Evolutionary conservation across 768 basidiomycete species (phyloP), one percentile per base, ranked within the genome.

Genomic region (Boletus insuetus): DNA sequence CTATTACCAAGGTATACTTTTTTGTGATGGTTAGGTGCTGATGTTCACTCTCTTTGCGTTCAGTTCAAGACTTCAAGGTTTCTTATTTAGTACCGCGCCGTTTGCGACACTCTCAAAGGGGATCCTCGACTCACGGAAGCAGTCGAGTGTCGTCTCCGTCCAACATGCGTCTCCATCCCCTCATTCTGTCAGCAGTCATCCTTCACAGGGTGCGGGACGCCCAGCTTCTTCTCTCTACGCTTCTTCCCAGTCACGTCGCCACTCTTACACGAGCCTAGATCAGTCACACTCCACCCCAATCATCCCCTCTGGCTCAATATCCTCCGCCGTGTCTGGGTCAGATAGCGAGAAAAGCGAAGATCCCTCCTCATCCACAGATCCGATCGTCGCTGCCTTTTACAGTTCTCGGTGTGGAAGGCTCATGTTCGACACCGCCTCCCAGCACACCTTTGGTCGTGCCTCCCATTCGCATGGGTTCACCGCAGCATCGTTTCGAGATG

Each of bases 371-470:
- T 70, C 63, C 59, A 64, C 52, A 66, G 73, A 61, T 66, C 69
- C 49, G 56, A 53, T 58, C 66, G 62, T 53, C 63, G 58, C 55
- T 57, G 59, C 63, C 46, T 54, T 46, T 50, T 56, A 35, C 45
- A 51, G 42, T 39, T 31, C 58, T 49, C 70, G 39, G 47, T 67
- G 53, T 70, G 59, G 47, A 57, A 61, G 53, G 32, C 54, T 72
- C 62, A 53, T 68, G 49, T 47, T 72, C 8, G 80, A 83, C 64
- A 71, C 75, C 9, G 74, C 75, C 29, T 83, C 80, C 14, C 75
- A 73, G 54, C 73, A 79, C 59, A 81, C 80, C 1, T 81, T 81
- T 53, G 83, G 78, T 51, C 71, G 66, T 48, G 77, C 77, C 12
- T 76, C 75, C 42, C 59, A 66, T 53, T 37, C 56, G 35, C 62